Percentiles rank a stretch among this genome's conserved stretches.
Conservation (phyloP, 331 rosid genomes). For the Saraca asoca region DNA sequence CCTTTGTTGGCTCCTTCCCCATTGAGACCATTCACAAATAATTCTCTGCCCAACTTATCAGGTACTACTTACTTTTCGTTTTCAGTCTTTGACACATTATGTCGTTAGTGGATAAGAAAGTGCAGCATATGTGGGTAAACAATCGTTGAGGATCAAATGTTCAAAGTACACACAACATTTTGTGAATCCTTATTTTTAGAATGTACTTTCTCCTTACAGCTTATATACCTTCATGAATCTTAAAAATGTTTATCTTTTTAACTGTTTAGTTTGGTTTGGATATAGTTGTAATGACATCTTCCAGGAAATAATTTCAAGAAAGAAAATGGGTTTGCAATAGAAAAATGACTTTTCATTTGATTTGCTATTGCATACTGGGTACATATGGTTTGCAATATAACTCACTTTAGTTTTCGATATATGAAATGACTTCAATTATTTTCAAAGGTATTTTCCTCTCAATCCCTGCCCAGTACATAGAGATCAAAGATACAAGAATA, state of each 20-base stretch:
- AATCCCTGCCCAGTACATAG: neutral
- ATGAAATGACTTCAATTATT: neutral
- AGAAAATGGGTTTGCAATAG: neutral
- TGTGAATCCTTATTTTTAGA: neutral
- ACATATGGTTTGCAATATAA: neutral
- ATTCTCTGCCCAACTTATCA: slow-evolving; percentile 50
- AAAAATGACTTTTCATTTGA: slow-evolving; percentile 8
- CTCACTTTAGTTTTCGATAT: too few relatives aligned
- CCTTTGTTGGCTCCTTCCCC: slow-evolving; percentile 64
- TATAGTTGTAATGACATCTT: neutral
- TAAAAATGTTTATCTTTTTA: slow-evolving; percentile 11
- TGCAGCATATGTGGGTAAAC: neutral
- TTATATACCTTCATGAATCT: neutral
- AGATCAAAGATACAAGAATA: neutral
- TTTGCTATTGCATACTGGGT: neutral
- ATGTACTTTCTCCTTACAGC: too few relatives aligned
- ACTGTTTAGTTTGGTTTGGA: too few relatives aligned
- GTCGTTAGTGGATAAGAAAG: slow-evolving; percentile 10
- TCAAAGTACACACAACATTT: neutral
- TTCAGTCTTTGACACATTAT: slow-evolving; percentile 13
- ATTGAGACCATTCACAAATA: slow-evolving; percentile 50
- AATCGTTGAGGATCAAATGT: neutral
- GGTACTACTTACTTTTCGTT: slow-evolving; percentile 40
- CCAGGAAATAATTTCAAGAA: neutral
- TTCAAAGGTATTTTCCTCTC: neutral